Percentiles rank a stretch among this genome's conserved stretches.
Evolutionary conservation across 192 early-diverging fungal genomes (phyloP).

Genomic region (Mortierella hygrophila): DNA sequence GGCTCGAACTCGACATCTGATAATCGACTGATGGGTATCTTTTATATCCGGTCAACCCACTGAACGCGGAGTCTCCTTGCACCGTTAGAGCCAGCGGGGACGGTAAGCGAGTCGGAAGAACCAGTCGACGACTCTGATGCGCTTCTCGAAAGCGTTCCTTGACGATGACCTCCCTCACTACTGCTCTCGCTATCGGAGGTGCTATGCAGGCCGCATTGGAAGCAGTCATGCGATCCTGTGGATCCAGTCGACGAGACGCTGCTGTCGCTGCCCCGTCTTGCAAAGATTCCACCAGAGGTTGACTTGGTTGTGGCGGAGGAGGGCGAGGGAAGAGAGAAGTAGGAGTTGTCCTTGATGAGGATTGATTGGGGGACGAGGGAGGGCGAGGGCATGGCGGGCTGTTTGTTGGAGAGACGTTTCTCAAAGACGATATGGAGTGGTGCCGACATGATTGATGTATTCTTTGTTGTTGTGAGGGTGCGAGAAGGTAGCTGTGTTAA

Average conservation of each 20-base stretch:
- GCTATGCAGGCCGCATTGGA: background rate
- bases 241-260: conserved; percentile 16
- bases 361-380: conserved; percentile 39
- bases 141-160: background rate
- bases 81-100: background rate
- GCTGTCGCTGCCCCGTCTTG: conserved; percentile 23
- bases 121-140: conserved; percentile 6
- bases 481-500: background rate
- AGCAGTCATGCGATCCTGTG: conserved; percentile 21
- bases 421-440: conserved; percentile 44
- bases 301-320: background rate
- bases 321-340: background rate
- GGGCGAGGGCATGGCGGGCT: conserved; percentile 30
- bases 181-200: background rate
- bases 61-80: conserved; percentile 14
- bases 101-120: background rate
- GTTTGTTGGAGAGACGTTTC: conserved; percentile 29
- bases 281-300: conserved; percentile 6
- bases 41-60: conserved; percentile 34
- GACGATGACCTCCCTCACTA: background rate
- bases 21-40: background rate
- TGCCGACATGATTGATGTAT: conserved; percentile 7
- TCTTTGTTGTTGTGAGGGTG: conserved; percentile 8
- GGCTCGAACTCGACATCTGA: background rate
- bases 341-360: conserved; percentile 26